Evolutionary conservation across 129 eudicot genomes (phyloP).

Genomic region (Escallonia rubra): DNA sequence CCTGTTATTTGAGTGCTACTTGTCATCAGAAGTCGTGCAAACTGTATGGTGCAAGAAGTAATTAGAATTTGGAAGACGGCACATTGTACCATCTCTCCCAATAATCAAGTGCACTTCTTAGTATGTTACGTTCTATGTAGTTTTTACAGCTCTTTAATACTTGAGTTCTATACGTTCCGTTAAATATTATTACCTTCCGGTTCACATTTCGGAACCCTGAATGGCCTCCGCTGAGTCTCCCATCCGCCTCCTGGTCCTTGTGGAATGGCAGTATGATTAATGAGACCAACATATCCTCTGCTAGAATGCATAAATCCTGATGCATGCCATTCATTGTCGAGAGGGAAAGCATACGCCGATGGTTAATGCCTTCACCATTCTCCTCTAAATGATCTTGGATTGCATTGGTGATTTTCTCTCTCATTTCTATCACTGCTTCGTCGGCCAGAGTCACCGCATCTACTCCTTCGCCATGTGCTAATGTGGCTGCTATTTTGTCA

Average conservation of each 20-base stretch:
- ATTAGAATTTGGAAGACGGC: too few species aligned
- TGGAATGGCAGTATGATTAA: constrained; percentile 75
- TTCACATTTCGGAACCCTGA: constrained; percentile 71
- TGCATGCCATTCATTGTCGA: constrained; percentile 60
- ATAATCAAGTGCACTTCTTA: too few species aligned
- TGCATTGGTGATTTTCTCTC: constrained; percentile 38
- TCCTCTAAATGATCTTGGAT: constrained; percentile 34
- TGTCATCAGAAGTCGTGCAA: too few species aligned
- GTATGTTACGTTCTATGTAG: too few species aligned
- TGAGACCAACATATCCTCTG: constrained; percentile 61
- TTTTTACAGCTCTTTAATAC: too few species aligned
- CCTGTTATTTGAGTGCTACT: constrained; percentile 18
- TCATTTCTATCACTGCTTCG: constrained; percentile 39
- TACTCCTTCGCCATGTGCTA: constrained; percentile 48
- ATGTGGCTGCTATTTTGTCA: constrained; percentile 50
- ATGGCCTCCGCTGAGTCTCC: constrained; percentile 37
- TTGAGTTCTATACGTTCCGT: too few species aligned
- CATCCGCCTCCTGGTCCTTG: constrained; percentile 44
- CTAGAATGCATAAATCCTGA: constrained; percentile 59
- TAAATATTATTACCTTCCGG: constrained; percentile 50
- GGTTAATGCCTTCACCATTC: constrained; percentile 49
- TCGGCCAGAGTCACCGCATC: constrained; percentile 62
- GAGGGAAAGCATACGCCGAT: constrained; percentile 57
- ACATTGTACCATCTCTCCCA: too few species aligned
- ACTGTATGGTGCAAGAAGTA: too few species aligned